phyloP scores from a whole-genome alignment of 371 early-diverging fungal species.

The Rhizomucor miehei region DNA sequence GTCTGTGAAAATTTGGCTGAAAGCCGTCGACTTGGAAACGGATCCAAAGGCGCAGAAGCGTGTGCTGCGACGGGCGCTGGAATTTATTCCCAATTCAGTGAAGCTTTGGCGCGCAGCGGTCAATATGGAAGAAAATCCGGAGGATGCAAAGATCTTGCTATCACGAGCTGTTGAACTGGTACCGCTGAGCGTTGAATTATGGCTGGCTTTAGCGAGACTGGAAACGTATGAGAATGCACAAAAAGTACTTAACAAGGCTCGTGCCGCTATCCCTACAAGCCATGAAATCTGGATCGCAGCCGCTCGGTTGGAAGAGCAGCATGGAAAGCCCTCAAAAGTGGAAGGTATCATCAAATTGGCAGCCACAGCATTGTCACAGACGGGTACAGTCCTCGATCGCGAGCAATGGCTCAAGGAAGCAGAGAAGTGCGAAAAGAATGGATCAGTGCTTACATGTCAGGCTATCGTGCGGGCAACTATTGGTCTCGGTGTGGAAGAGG shows the following conservation, averaged over 20 bases:
- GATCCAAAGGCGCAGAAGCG: conserved; percentile 74
- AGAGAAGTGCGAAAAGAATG: conserved; percentile 79
- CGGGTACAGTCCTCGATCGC: conserved; percentile 73
- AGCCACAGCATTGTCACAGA: conserved; percentile 62
- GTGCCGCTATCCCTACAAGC: conserved; percentile 80
- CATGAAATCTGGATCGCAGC: conserved; percentile 96
- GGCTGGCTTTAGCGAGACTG: conserved; percentile 92
- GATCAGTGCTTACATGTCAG: conserved; percentile 73
- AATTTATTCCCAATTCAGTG: conserved; percentile 91
- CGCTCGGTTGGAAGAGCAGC: conserved; percentile 88
- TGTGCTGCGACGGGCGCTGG: conserved; percentile 92
- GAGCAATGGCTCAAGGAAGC: conserved; percentile 94
- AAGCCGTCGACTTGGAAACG: conserved; percentile 85
- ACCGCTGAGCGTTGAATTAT: conserved; percentile 88
- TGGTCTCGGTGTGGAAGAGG: conserved; percentile 77
- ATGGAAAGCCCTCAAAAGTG: conserved; percentile 66
- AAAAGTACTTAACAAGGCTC: conserved; percentile 87
- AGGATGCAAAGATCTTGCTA: conserved; percentile 88
- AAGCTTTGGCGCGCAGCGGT: conserved; percentile 92
- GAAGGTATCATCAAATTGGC: conserved; percentile 73
- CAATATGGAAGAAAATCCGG: conserved; percentile 87
- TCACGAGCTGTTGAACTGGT: conserved; percentile 92
- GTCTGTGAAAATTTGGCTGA: conserved; percentile 91
- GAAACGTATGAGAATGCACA: conserved; percentile 91
- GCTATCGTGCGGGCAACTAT: conserved; percentile 84